Percentiles rank a stretch among this genome's conserved stretches.
phyloP scores from a whole-genome alignment of 176 grass and related monocot species.

The Tillandsia leiboldiana region DNA sequence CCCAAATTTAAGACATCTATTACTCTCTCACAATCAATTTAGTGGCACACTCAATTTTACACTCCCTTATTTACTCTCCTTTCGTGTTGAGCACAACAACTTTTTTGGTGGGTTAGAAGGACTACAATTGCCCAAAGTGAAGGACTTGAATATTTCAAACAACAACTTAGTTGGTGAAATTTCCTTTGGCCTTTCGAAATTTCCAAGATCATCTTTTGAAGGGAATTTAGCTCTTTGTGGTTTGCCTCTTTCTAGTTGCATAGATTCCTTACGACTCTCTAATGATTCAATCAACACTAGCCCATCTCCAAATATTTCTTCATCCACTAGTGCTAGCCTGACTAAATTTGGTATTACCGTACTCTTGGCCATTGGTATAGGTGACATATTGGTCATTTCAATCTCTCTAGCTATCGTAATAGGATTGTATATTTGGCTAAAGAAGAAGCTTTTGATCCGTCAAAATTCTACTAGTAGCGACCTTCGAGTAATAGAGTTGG shows the following conservation, averaged over 20 bases:
- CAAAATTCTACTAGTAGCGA: slow-evolving; percentile 5
- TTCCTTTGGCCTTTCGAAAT: slow-evolving; percentile 27
- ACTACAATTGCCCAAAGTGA: slow-evolving; percentile 17
- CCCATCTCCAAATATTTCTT: neutral
- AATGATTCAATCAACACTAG: slow-evolving; percentile 7
- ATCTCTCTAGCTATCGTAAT: slow-evolving; percentile 27
- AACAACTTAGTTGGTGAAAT: slow-evolving; percentile 40
- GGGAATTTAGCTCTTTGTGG: slow-evolving; percentile 41
- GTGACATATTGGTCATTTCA: slow-evolving; percentile 31
- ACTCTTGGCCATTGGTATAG: slow-evolving; percentile 41
- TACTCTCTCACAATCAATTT: slow-evolving; percentile 36
- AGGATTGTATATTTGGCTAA: slow-evolving; percentile 43
- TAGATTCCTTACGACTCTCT: slow-evolving; percentile 11
- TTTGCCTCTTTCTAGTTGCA: slow-evolving; percentile 32
- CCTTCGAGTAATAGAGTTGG: slow-evolving; percentile 17
- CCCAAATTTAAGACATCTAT: slow-evolving; percentile 36
- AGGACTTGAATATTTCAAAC: slow-evolving; percentile 37
- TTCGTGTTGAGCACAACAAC: slow-evolving; percentile 37
- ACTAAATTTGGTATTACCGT: slow-evolving; percentile 27
- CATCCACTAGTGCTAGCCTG: neutral
- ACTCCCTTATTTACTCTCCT: slow-evolving; percentile 30
- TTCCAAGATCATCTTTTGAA: slow-evolving; percentile 34
- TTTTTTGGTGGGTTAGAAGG: slow-evolving; percentile 33
- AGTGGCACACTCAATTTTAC: slow-evolving; percentile 24
- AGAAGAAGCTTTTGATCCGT: slow-evolving; percentile 30